These are phyloP conservation scores for Pseudoneurospora amorphoporcata DNA, from an alignment of 495 filamentous ascomycete species.

Conservation along the genomic window DNA sequence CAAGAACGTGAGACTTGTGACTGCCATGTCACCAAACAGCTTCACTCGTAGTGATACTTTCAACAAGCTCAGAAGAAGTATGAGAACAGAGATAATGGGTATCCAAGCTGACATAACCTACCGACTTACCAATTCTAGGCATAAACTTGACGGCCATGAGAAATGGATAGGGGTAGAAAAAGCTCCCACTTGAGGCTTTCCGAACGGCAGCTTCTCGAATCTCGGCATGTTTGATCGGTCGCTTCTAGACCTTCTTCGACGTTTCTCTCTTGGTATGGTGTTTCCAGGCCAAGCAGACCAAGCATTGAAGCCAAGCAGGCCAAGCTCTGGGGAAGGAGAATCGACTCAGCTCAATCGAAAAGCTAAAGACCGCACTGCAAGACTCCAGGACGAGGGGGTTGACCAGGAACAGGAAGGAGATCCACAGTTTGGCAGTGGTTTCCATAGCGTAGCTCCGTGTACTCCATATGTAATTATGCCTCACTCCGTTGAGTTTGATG, in stretches of 20 bases:
- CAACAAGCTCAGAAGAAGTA: background rate
- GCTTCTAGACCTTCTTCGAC: background rate
- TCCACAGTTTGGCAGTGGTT: background rate
- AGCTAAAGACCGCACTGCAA: background rate
- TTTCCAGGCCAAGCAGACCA: background rate
- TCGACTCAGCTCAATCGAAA: background rate
- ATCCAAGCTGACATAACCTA: background rate
- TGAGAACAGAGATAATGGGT: background rate
- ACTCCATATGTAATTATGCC: background rate
- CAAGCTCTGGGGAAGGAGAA: background rate
- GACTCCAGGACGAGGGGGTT: background rate
- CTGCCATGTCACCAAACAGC: background rate
- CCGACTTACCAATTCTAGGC: background rate
- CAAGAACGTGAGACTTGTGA: background rate
- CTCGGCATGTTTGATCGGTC: background rate
- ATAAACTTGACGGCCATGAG: background rate
- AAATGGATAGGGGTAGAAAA: background rate
- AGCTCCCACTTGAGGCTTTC: background rate
- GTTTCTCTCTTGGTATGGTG: background rate
- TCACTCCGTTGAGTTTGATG: background rate
- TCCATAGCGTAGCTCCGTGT: background rate
- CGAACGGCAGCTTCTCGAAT: background rate
- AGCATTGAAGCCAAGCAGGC: background rate
- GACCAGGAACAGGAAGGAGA: background rate
- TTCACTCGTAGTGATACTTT: background rate